These are phyloP conservation scores for Boletales sp. DNA, from an alignment of 768 basidiomycete genomes.

Conservation along the genomic window DNA sequence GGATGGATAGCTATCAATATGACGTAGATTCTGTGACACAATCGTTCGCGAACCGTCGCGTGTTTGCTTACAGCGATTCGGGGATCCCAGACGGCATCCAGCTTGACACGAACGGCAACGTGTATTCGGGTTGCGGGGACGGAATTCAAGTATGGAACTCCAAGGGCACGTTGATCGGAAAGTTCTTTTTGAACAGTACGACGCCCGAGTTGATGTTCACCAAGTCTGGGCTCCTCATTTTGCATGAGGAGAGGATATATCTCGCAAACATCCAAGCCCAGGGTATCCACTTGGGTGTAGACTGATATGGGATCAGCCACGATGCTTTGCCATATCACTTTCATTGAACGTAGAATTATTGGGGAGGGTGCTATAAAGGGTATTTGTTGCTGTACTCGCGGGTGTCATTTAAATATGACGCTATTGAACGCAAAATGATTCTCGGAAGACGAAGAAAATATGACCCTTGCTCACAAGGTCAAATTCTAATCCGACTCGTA, in stretches of 20 bases:
- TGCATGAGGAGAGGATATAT: constrained; percentile 37
- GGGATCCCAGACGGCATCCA: constrained; percentile 68
- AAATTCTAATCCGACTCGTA: too few species aligned
- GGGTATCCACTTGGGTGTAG: constrained; percentile 18
- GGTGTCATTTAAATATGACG: too few species aligned
- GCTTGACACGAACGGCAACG: constrained; percentile 59
- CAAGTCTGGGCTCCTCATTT: constrained; percentile 36
- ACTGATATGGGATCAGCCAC: neutral
- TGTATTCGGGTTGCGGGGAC: constrained; percentile 66
- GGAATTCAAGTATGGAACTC: constrained; percentile 62
- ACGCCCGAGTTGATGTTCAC: constrained; percentile 41
- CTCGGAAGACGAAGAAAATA: too few species aligned
- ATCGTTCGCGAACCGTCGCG: constrained; percentile 54
- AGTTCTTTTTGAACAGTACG: constrained; percentile 49
- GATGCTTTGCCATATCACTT: neutral
- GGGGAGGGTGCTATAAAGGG: too few species aligned
- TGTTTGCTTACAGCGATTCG: constrained; percentile 64
- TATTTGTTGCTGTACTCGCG: too few species aligned
- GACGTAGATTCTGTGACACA: constrained; percentile 58
- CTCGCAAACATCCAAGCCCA: constrained; percentile 35
- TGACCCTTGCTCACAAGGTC: too few species aligned
- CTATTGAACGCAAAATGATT: too few species aligned
- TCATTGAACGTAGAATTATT: too few species aligned
- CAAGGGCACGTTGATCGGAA: constrained; percentile 57
- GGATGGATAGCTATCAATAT: constrained; percentile 52